Evolutionary conservation across 768 basidiomycete species (phyloP), one percentile per base, ranked within the genome.

Genomic region (Pleurotus ostreatus): DNA sequence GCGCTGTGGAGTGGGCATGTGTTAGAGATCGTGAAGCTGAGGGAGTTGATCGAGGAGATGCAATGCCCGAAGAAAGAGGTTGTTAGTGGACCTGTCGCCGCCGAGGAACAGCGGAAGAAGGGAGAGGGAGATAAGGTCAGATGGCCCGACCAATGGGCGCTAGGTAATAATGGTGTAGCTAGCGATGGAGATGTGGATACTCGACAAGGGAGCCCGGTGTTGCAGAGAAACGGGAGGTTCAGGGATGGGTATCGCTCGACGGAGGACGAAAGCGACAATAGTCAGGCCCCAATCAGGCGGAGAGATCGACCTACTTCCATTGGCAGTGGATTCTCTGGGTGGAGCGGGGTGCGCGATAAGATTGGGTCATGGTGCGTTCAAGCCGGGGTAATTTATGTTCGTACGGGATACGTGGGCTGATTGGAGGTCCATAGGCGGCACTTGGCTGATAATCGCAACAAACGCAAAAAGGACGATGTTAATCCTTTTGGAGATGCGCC

Each of bases 1-100:
- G 74, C 72, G 2, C 63, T 81, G 26, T 81, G 79, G 79, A 73
- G 71, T 43, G 78, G 78, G 2, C 70, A 72, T 38, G 69, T 77
- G 3, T 58, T 60, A 46, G 70, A 68, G 25, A 60, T 78, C 5
- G 65, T 74, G 22, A 63, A 62, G 30, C 62, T 78, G 60, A 69
- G 78, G 47, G 74, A 78, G 39, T 20, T 41, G 13, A 59, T 63
- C 69, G 66, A 74, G 74, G 45, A 30, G 26, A 25, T 39, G 25
- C 18, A 53, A 46, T 48, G 48, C 39, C 18, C 48, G 13, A 44
- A 49, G 44, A 16, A 41, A 12, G 11, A 34, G n/a, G 38, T 20
- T 11, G 37, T 30, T 11, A 16, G 18, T 18, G 16, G n/a, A 5
- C 37, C 38, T 25, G 37, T 18, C 15, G 37, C 12, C n/a, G 39